Percentiles rank a stretch among this genome's conserved stretches.
Conservation (phyloP, 148 eudicot species). For the Silene uniflora region DNA sequence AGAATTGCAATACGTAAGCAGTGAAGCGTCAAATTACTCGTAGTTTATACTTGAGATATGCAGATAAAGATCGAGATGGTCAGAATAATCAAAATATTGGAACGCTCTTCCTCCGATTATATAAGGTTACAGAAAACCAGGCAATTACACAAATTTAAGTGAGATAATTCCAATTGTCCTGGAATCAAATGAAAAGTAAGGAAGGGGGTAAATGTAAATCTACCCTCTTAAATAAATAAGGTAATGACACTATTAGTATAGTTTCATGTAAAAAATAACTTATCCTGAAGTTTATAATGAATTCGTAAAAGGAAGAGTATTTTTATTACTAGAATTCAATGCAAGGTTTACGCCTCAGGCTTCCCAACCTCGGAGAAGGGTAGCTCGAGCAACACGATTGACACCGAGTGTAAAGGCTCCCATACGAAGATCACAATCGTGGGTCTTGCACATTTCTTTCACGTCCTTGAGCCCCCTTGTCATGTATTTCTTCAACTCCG, state of each 20-base stretch:
- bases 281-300: not conserved
- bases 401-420: slow-evolving; percentile 93
- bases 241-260: not conserved
- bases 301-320: not conserved
- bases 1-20: too few species aligned
- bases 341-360: slow-evolving; percentile 40
- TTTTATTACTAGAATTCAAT: not conserved
- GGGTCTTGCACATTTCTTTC: slow-evolving; percentile 84
- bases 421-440: slow-evolving; percentile 91
- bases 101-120: too few species aligned
- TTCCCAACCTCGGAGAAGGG: slow-evolving; percentile 97
- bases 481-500: slow-evolving; percentile 84
- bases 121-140: slow-evolving; percentile 22
- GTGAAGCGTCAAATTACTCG: too few species aligned
- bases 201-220: not conserved
- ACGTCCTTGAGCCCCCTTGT: slow-evolving; percentile 65
- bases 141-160: slow-evolving; percentile 10
- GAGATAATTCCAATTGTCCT: not conserved
- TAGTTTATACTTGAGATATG: too few species aligned
- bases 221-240: not conserved
- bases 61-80: too few species aligned
- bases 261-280: slow-evolving; percentile 1
- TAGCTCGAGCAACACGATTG: slow-evolving; percentile 92
- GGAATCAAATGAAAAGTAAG: slow-evolving; percentile 7
- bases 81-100: too few species aligned